A percentile compares a stretch with the other conserved stretches of the same genome.
phyloP scores from a whole-genome alignment of 352 stramenopile species.

The Phytophthora kernoviae region DNA sequence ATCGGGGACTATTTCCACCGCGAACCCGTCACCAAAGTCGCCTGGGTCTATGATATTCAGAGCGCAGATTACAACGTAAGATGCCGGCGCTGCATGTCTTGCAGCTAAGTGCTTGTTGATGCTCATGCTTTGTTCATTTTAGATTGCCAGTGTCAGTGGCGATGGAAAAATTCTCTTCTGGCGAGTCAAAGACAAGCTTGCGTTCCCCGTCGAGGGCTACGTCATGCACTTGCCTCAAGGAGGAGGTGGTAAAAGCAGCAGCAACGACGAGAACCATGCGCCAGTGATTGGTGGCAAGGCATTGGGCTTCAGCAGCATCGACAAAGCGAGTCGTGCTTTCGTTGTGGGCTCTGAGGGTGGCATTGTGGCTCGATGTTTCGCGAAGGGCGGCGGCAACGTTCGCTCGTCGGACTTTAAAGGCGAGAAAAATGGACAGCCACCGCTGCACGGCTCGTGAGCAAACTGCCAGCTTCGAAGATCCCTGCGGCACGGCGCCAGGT shows the following conservation, averaged over 20 bases:
- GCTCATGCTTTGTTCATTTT: neutral
- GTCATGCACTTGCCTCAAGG: constrained; percentile 59
- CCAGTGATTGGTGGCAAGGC: constrained; percentile 67
- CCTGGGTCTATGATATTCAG: constrained; percentile 81
- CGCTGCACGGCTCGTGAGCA: constrained; percentile 62
- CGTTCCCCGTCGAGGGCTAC: constrained; percentile 86
- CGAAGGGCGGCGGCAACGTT: constrained; percentile 44
- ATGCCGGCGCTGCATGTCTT: neutral
- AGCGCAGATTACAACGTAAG: constrained; percentile 75
- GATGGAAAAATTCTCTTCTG: constrained; percentile 90
- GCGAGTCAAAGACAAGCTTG: constrained; percentile 86
- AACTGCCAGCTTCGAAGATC: constrained; percentile 48
- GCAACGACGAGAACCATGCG: constrained; percentile 6
- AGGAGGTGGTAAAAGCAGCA: constrained; percentile 14
- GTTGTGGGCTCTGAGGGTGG: constrained; percentile 80
- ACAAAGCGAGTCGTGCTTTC: constrained; percentile 78
- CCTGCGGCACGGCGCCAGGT: constrained; percentile 66
- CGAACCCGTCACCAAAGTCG: constrained; percentile 84
- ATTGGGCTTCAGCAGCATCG: constrained; percentile 61
- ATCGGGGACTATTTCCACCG: constrained; percentile 92
- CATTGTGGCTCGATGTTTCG: constrained; percentile 65
- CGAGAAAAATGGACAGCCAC: constrained; percentile 84
- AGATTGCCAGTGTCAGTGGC: constrained; percentile 78
- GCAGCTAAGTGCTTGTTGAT: neutral
- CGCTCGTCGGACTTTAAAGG: constrained; percentile 69